These are phyloP conservation scores for Avicennia marina DNA, from an alignment of 257 asterid species.

Conservation along the genomic window DNA sequence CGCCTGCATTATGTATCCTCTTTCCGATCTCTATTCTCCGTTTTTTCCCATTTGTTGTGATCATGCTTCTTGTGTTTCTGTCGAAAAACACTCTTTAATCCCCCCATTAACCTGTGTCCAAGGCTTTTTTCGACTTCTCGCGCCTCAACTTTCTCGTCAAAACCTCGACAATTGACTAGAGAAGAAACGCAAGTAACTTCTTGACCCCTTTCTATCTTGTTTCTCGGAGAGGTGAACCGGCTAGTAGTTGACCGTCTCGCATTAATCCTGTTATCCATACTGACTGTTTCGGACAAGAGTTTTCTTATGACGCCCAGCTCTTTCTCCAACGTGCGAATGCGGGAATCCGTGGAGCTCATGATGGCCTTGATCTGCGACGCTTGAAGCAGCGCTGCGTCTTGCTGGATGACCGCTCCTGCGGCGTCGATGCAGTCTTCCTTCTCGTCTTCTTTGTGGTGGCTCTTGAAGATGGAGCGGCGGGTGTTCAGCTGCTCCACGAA, in stretches of 20 bases:
- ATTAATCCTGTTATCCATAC: conserved; percentile 4
- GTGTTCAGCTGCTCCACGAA: conserved; percentile 84
- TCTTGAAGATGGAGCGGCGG: conserved; percentile 59
- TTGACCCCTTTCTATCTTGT: too few relatives aligned
- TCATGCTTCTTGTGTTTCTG: too few relatives aligned
- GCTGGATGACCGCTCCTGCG: conserved; percentile 62
- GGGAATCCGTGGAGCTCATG: conserved; percentile 58
- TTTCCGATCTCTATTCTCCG: too few relatives aligned
- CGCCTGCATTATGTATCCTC: too few relatives aligned
- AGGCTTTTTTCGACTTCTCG: too few relatives aligned
- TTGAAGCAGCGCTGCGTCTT: conserved; percentile 67
- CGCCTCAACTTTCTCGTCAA: too few relatives aligned
- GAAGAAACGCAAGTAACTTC: too few relatives aligned
- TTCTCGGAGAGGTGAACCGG: conserved; percentile 38
- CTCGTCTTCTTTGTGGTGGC: conserved; percentile 3
- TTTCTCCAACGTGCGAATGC: conserved; percentile 55
- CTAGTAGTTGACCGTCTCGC: conserved; percentile 55
- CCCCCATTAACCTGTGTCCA: too few relatives aligned
- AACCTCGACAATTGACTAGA: too few relatives aligned
- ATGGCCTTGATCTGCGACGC: conserved; percentile 57
- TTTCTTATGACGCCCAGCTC: conserved; percentile 58
- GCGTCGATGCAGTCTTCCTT: conserved; percentile 29
- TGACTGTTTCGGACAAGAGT: conserved; percentile 38
- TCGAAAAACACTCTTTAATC: too few relatives aligned
- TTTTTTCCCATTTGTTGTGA: too few relatives aligned